These are phyloP conservation scores for Cystofilobasidium macerans DNA, from an alignment of 768 basidiomycete genomes.

Conservation along the genomic window DNA sequence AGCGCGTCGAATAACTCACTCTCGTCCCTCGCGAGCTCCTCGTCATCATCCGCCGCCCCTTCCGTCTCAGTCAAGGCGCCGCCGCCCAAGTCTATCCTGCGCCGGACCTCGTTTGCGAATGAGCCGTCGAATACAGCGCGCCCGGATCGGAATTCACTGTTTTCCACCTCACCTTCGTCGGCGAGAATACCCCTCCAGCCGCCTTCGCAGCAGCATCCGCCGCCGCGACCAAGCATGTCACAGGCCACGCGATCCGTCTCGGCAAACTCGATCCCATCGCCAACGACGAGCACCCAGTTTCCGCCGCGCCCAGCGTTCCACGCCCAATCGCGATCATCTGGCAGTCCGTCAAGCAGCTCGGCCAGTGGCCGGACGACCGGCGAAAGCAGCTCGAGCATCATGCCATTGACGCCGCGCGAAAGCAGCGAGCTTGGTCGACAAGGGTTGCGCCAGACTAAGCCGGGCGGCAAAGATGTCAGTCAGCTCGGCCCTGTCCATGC, in stretches of 20 bases:
- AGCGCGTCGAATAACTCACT: conserved; percentile 3
- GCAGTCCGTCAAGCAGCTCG: neutral
- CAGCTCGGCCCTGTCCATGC: neutral
- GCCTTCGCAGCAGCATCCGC: neutral
- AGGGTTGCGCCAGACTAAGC: conserved; percentile 1
- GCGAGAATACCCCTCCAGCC: neutral
- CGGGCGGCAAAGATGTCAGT: neutral
- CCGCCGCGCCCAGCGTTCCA: conserved; percentile 6
- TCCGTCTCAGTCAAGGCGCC: neutral
- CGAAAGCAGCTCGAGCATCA: conserved; percentile 16
- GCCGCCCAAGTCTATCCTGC: conserved; percentile 14
- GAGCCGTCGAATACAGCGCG: neutral
- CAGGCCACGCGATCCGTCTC: neutral
- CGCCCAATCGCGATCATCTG: neutral
- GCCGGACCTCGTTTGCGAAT: neutral
- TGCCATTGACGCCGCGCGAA: conserved; percentile 20
- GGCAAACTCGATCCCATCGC: conserved; percentile 1
- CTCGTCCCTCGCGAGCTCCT: conserved; percentile 9
- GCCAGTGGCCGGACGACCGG: conserved; percentile 11
- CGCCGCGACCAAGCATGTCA: neutral
- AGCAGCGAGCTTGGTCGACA: neutral
- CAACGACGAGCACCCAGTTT: neutral
- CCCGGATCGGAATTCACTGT: neutral
- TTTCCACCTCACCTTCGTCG: neutral
- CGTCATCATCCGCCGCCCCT: neutral